Base-by-base conservation (phyloP, 306 rosid species). In the Dalbergia oliveri region DNA sequence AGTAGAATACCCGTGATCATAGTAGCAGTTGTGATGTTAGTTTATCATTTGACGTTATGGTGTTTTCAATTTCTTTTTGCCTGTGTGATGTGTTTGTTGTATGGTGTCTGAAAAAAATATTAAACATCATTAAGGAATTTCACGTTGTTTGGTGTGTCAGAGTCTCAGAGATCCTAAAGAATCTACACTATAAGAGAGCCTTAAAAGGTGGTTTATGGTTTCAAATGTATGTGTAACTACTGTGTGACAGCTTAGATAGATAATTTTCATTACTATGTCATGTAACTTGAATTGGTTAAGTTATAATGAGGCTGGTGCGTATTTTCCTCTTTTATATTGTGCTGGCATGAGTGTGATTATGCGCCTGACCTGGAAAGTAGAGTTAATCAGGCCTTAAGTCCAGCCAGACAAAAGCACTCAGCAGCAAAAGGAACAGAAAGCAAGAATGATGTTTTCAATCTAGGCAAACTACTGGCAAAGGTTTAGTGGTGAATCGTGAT, bases 11-110 rank as follows among this genome's bases (percentile, higher is more conserved):
- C 63, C 69, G 47, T 61, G 77, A 60, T 62, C 14, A 59, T 26
- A 16, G 35, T 26, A 63, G 50, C 37, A 62, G 72, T 72, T 73
- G 35, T 53, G 67, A 21, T 44, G 69, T 53, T 66, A 31, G 61
- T 63, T n/a, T 31, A 12, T 43, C 51, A 65, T 56, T 41, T 64
- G 75, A 71, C 53, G 37, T 65, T 56, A 49, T 44, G 53, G 44
- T 45, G 43, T 9, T 31, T 33, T 73, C 19, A 34, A 53, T 53
- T 53, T 50, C 34, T 43, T 31, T 47, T 41, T 9, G 43, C 53
- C 23, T 21, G 9, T 44, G 16, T 41, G 74, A 67, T 57, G 68
- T 72, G 21, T 66, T 13, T 66, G 51, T 68, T 54, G 23, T 26
- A 26, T 66, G 56, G 34, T 77, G 66, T 13, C 67, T 54, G 26